phyloP scores from a whole-genome alignment of 1,284 basidiomycete species.

The Dichomitus squalens region DNA sequence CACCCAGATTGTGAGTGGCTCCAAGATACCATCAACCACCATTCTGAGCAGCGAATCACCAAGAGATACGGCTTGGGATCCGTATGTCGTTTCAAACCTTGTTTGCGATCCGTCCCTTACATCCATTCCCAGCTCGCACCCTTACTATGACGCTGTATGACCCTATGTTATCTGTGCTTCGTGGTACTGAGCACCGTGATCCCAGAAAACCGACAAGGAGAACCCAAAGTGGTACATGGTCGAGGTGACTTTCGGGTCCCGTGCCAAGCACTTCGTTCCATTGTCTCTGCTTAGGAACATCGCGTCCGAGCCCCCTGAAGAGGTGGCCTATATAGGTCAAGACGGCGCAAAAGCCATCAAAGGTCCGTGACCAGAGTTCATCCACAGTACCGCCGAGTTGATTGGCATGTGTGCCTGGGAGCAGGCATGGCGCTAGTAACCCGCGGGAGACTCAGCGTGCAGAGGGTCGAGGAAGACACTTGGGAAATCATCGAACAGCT shows the following conservation, averaged over 20 bases:
- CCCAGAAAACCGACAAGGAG: slow-evolving; percentile 75
- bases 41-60: slow-evolving; percentile 19
- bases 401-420: not conserved
- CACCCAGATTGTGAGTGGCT: slow-evolving; percentile 82
- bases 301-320: slow-evolving; percentile 50
- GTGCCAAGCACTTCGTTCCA: slow-evolving; percentile 77
- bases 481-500: slow-evolving; percentile 71
- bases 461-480: slow-evolving; percentile 72
- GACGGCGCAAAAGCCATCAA: slow-evolving; percentile 63
- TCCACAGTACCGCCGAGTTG: not conserved
- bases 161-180: not conserved
- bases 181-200: not conserved
- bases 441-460: slow-evolving; percentile 86
- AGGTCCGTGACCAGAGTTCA: slow-evolving; percentile 41
- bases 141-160: slow-evolving; percentile 84
- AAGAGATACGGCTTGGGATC: slow-evolving; percentile 87
- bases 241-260: slow-evolving; percentile 72
- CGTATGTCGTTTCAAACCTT: slow-evolving; percentile 46
- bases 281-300: slow-evolving; percentile 76
- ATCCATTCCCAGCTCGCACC: slow-evolving; percentile 57
- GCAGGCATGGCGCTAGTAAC: slow-evolving; percentile 81
- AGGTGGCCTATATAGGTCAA: slow-evolving; percentile 64
- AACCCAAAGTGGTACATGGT: slow-evolving; percentile 95
- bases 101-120: not conserved
- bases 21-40: not conserved